Percentiles rank a stretch among this genome's conserved stretches.
These are phyloP conservation scores for Amaranthus tricolor DNA, from an alignment of 179 eudicot genomes.

Conservation along the genomic window DNA sequence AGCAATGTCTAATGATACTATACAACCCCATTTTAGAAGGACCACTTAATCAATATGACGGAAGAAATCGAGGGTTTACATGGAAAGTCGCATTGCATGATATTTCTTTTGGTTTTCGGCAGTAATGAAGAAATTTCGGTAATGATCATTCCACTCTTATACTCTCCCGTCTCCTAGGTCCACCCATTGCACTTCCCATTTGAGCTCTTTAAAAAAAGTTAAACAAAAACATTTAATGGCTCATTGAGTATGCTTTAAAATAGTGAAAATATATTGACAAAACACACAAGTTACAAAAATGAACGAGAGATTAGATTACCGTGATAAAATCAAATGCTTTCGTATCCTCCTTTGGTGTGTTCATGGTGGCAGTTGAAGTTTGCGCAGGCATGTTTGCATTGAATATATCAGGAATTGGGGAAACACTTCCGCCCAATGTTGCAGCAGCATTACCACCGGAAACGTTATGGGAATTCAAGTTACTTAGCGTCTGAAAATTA, in stretches of 20 bases:
- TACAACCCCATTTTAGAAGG: not conserved
- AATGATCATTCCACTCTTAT: not conserved
- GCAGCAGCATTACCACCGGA: conserved; percentile 41
- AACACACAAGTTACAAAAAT: not conserved
- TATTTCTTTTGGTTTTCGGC: not conserved
- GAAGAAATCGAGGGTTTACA: not conserved
- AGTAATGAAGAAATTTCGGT: not conserved
- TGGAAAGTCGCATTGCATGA: not conserved
- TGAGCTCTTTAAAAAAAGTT: not conserved
- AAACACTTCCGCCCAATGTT: conserved; percentile 37
- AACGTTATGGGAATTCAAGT: conserved; percentile 50
- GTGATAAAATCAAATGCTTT: conserved; percentile 96
- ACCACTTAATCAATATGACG: not conserved
- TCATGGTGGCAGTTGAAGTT: conserved; percentile 58
- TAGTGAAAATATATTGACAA: not conserved
- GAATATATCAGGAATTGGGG: conserved; percentile 80
- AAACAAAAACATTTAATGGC: not conserved
- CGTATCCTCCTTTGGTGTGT: conserved; percentile 70
- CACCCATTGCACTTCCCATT: too few species aligned
- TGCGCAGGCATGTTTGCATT: conserved; percentile 59
- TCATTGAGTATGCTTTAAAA: too few species aligned
- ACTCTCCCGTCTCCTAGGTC: not conserved
- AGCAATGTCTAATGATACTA: not conserved
- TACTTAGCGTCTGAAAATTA: conserved; percentile 65
- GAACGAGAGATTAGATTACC: conserved; percentile 38